These are phyloP conservation scores for Pseudogymnoascus sp. DNA, from an alignment of 2,329 filamentous ascomycete genomes.

Conservation along the genomic window DNA sequence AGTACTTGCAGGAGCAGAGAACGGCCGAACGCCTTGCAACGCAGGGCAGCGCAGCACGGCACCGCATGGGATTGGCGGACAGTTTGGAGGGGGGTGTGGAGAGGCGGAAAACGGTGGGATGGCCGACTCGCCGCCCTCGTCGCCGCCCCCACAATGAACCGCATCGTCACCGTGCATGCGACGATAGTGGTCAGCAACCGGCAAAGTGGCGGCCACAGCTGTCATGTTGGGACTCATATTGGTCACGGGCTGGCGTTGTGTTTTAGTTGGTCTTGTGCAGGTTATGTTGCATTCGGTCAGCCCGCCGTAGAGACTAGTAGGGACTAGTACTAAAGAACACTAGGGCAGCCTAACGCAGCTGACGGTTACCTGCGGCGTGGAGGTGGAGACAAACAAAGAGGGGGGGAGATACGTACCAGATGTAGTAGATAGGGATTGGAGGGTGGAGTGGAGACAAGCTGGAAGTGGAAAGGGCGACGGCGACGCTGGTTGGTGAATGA, in stretches of 20 bases:
- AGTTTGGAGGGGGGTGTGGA: neutral
- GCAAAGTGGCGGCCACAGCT: neutral
- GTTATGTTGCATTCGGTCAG: neutral
- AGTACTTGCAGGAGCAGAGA: neutral
- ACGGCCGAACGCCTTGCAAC: neutral
- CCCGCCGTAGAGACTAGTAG: neutral
- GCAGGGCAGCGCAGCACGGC: neutral
- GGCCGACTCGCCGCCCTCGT: neutral
- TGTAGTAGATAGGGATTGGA: too few relatives aligned
- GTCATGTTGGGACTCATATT: neutral
- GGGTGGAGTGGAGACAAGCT: neutral
- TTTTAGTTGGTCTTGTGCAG: neutral
- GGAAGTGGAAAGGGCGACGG: neutral
- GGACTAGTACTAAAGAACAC: neutral
- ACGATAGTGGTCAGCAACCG: neutral
- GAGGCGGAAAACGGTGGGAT: neutral
- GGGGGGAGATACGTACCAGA: neutral
- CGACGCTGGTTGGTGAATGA: neutral
- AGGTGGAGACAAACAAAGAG: neutral
- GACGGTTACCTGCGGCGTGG: slow-evolving; percentile 6
- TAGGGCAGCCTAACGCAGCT: neutral
- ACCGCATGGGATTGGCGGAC: neutral
- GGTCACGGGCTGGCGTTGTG: neutral
- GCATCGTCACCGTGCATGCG: neutral
- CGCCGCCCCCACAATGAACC: slow-evolving; percentile 6